Evolutionary conservation across 805 yeast genomes (phyloP).

Genomic region (Myxozyma vanderwaltii): DNA sequence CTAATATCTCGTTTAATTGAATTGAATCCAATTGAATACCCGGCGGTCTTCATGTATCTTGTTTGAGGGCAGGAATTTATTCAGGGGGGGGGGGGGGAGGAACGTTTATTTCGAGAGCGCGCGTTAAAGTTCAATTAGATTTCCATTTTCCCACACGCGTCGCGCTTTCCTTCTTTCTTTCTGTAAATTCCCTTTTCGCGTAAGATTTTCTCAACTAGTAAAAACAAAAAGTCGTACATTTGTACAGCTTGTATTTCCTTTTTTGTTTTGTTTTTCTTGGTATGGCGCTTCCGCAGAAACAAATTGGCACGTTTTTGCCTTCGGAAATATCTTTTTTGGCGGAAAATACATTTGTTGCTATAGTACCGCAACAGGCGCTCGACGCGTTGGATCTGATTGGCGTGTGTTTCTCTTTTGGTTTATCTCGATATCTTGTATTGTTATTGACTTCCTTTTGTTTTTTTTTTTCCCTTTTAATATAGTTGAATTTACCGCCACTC

Average conservation of each 20-base stretch:
- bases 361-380: constrained; percentile 78
- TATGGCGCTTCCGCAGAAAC: constrained; percentile 66
- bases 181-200: too few relatives aligned
- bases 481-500: constrained; percentile 56
- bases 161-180: too few relatives aligned
- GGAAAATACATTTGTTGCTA: constrained; percentile 71
- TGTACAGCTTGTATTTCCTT: too few relatives aligned
- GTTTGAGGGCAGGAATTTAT: too few relatives aligned
- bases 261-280: not conserved
- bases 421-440: not conserved
- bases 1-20: too few relatives aligned
- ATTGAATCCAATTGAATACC: too few relatives aligned
- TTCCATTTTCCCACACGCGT: constrained; percentile 1
- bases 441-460: not conserved
- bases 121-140: not conserved
- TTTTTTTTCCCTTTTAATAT: too few relatives aligned
- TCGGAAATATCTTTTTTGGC: constrained; percentile 81
- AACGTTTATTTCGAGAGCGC: too few relatives aligned
- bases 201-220: not conserved
- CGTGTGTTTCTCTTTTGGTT: constrained; percentile 43
- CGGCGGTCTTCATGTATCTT: too few relatives aligned
- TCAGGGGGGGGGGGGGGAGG: too few relatives aligned
- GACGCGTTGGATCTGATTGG: constrained; percentile 67
- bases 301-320: constrained; percentile 63
- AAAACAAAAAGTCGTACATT: too few relatives aligned